Conservation (phyloP, 164 flowering plant species). For the Platanus orientalis region DNA sequence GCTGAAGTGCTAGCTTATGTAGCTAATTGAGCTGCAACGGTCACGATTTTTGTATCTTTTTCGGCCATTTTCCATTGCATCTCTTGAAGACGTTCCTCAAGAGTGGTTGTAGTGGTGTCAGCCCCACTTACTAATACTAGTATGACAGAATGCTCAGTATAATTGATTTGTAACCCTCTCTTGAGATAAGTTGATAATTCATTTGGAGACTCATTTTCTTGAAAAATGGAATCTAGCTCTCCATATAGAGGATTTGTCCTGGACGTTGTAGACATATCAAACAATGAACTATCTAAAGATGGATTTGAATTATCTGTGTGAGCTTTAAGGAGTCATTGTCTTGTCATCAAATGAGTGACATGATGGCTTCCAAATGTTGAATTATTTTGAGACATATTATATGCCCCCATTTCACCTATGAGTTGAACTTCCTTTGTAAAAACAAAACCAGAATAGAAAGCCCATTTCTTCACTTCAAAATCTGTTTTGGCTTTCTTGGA, state of each 20-base stretch:
- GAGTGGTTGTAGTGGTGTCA: neutral
- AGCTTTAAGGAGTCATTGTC: too few species aligned
- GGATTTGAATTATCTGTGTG: neutral
- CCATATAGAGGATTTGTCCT: neutral
- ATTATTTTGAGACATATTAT: too few species aligned
- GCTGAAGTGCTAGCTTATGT: neutral
- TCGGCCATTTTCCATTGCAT: neutral
- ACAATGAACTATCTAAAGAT: neutral
- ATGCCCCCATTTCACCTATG: too few species aligned
- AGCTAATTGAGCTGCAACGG: too few species aligned
- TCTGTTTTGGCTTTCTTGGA: too few species aligned
- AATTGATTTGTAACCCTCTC: too few species aligned
- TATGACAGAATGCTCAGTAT: neutral
- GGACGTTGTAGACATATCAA: too few species aligned
- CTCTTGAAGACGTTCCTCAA: neutral
- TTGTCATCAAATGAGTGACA: neutral
- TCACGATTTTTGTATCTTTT: too few species aligned
- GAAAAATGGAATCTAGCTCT: too few species aligned
- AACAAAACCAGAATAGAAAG: neutral
- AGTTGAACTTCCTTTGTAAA: neutral
- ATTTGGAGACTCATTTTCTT: too few species aligned
- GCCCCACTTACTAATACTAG: neutral
- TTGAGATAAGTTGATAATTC: too few species aligned
- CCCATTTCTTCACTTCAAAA: neutral
- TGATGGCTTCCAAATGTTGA: too few species aligned